phyloP scores from a whole-genome alignment of 2,329 filamentous ascomycete species.

The Exophiala sideris region DNA sequence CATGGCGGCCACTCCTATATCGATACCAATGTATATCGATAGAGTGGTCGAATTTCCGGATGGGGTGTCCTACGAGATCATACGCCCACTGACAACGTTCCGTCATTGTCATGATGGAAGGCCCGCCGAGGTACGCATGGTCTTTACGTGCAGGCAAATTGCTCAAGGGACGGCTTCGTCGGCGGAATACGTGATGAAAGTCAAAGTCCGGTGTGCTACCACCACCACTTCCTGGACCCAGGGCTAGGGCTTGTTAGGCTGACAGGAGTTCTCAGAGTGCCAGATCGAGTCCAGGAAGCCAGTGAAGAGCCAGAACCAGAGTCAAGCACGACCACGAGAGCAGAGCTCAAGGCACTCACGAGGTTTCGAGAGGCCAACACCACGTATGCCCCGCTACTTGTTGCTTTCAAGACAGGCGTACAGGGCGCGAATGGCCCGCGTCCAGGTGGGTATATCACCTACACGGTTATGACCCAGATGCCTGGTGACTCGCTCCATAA shows the following conservation, averaged over 20 bases:
- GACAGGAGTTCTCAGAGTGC: conserved; percentile 14
- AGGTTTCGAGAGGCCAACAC: conserved; percentile 19
- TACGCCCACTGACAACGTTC: conserved; percentile 22
- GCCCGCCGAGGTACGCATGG: conserved; percentile 23
- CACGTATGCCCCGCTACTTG: conserved; percentile 25
- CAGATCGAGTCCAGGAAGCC: conserved; percentile 9
- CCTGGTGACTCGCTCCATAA: conserved; percentile 26
- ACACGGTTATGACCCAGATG: conserved; percentile 30
- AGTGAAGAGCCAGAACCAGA: conserved; percentile 10
- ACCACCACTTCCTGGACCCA: background rate
- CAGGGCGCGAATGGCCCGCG: conserved; percentile 23
- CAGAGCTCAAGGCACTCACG: conserved; percentile 27
- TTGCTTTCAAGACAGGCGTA: conserved; percentile 22
- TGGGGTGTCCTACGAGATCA: conserved; percentile 17
- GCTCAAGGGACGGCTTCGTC: background rate
- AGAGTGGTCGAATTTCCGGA: conserved; percentile 17
- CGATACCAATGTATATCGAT: conserved; percentile 19
- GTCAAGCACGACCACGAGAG: conserved; percentile 25
- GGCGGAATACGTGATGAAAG: conserved; percentile 25
- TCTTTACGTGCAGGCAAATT: conserved; percentile 20
- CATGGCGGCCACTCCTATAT: background rate
- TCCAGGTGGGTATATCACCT: conserved; percentile 29
- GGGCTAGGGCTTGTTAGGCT: background rate
- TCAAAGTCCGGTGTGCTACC: conserved; percentile 24
- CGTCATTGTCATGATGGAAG: conserved; percentile 26